A percentile compares a stretch with the other conserved stretches of the same genome.
phyloP scores from a whole-genome alignment of 495 filamentous ascomycete species.

The Hyphodiscus hymeniophilus region DNA sequence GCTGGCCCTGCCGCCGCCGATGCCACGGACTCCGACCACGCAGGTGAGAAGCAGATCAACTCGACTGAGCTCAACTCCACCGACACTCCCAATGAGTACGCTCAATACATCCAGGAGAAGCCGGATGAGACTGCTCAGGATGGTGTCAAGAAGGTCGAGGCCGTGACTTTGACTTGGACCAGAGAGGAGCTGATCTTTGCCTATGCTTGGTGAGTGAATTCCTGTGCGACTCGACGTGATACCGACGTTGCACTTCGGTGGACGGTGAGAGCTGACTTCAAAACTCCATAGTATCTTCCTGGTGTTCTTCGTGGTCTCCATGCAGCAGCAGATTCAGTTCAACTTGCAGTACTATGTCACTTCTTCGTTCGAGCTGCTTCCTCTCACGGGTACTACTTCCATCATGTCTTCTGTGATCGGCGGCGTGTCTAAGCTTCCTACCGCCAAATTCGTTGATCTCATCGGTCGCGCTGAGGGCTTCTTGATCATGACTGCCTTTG shows the following conservation, averaged over 20 bases:
- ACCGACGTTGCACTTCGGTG: slow-evolving; percentile 20
- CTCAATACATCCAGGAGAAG: background rate
- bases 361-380: slow-evolving; percentile 28
- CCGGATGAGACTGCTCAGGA: slow-evolving; percentile 21
- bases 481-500: slow-evolving; percentile 23
- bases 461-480: slow-evolving; percentile 39
- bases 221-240: background rate
- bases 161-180: slow-evolving; percentile 39
- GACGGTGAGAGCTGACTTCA: background rate
- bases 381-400: slow-evolving; percentile 27
- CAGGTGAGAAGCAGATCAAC: background rate
- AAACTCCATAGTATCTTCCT: slow-evolving; percentile 28
- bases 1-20: background rate
- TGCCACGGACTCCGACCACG: background rate
- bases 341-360: slow-evolving; percentile 31
- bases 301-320: slow-evolving; percentile 33
- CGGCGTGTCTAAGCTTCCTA: slow-evolving; percentile 44
- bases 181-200: slow-evolving; percentile 34
- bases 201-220: slow-evolving; percentile 32
- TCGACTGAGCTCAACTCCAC: background rate
- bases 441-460: slow-evolving; percentile 50
- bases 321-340: slow-evolving; percentile 27
- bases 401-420: slow-evolving; percentile 43
- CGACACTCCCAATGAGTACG: background rate
- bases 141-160: slow-evolving; percentile 39